Percentiles rank a stretch among this genome's conserved stretches.
These are phyloP conservation scores for Eucalyptus leucophloia DNA, from an alignment of 345 rosid genomes.

Conservation along the genomic window DNA sequence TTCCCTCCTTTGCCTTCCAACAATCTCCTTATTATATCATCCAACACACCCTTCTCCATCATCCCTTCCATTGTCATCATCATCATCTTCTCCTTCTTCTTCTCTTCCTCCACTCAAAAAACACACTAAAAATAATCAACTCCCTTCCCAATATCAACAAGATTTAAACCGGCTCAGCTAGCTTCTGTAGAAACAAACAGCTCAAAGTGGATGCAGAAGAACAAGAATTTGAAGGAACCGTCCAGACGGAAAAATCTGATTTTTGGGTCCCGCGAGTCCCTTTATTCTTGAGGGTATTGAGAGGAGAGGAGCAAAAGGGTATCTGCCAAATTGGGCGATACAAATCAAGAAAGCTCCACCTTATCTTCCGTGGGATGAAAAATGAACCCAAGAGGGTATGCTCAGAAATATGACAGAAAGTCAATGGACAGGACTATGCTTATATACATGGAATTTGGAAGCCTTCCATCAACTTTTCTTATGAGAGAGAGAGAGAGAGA, in stretches of 20 bases:
- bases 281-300: neutral
- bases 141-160: neutral
- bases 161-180: neutral
- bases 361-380: neutral
- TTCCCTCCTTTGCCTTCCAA: slow-evolving; percentile 88
- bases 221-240: neutral
- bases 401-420: neutral
- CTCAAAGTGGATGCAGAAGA: neutral
- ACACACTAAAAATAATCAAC: neutral
- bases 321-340: neutral
- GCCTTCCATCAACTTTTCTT: neutral
- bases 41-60: slow-evolving; percentile 75
- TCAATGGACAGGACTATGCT: neutral
- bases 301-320: neutral
- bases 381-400: neutral
- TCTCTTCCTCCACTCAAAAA: neutral
- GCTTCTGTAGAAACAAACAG: neutral
- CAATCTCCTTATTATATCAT: slow-evolving; percentile 87
- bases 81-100: slow-evolving; percentile 20
- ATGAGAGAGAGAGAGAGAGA: neutral
- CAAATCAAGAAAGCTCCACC: neutral
- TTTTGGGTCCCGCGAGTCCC: neutral
- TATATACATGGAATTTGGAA: neutral
- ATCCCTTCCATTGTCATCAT: slow-evolving; percentile 61
- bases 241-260: neutral